Evolutionary conservation across 2,329 filamentous ascomycete species (phyloP).

Genomic region (Cercospora brassicicola): DNA sequence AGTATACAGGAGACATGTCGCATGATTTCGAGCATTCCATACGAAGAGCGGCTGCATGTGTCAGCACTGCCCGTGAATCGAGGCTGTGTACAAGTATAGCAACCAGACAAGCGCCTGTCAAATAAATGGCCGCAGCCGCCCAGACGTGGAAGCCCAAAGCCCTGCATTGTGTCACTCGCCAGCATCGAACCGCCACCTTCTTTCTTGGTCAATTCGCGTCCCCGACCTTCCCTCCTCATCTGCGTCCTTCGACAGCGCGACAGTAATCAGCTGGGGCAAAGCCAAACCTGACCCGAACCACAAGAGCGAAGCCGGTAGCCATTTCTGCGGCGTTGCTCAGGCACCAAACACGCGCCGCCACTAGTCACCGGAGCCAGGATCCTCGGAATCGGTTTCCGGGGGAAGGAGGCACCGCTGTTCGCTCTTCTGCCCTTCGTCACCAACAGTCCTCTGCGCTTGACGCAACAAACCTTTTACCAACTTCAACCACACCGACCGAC

Average conservation of each 20-base stretch:
- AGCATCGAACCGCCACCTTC: neutral
- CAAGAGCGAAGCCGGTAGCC: neutral
- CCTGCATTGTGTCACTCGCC: conserved; percentile 4
- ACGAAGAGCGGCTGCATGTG: neutral
- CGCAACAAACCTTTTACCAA: conserved; percentile 15
- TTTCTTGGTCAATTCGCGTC: neutral
- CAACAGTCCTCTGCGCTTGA: conserved; percentile 19
- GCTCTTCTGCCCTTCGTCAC: conserved; percentile 10
- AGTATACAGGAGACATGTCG: neutral
- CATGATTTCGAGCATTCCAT: neutral
- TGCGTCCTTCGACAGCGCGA: neutral
- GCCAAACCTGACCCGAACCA: neutral
- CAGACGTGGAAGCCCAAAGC: neutral
- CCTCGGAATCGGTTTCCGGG: conserved; percentile 1
- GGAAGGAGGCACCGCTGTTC: conserved; percentile 5
- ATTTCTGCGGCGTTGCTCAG: conserved; percentile 6
- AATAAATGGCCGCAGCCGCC: neutral
- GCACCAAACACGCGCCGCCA: neutral
- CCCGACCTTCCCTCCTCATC: neutral
- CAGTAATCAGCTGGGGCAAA: neutral
- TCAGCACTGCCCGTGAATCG: neutral
- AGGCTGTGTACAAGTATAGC: neutral
- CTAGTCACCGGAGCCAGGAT: conserved; percentile 1
- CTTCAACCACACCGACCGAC: conserved; percentile 6
- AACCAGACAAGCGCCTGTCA: neutral